A percentile compares a stretch with the other conserved stretches of the same genome.
These are phyloP conservation scores for Lippia alba DNA, from an alignment of 305 asterid species.

Conservation along the genomic window DNA sequence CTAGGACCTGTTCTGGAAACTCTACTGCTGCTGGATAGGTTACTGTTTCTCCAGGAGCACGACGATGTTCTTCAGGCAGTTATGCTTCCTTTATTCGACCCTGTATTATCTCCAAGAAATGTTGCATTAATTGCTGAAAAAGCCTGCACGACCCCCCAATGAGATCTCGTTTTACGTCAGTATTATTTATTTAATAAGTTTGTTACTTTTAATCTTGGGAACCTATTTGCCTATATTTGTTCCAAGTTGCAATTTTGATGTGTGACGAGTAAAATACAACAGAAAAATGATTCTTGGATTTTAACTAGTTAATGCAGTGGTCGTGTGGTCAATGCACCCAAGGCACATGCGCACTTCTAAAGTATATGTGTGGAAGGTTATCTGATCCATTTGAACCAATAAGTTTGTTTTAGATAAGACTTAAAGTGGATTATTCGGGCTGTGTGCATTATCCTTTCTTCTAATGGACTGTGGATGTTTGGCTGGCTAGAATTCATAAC, in stretches of 20 bases:
- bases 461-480: no score
- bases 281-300: background rate
- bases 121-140: constrained; percentile 80
- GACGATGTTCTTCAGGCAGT: constrained; percentile 45
- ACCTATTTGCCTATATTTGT: constrained; percentile 1
- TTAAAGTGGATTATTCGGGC: no score
- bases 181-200: constrained; percentile 1
- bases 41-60: constrained; percentile 86
- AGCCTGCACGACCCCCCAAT: constrained; percentile 31
- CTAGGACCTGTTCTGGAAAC: constrained; percentile 88
- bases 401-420: no score
- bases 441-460: no score
- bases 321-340: no score
- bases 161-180: constrained; percentile 14
- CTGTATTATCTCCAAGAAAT: constrained; percentile 84
- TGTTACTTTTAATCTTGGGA: constrained; percentile 4
- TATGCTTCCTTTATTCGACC: constrained; percentile 75
- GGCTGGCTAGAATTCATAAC: background rate
- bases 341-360: no score
- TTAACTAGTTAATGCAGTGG: background rate
- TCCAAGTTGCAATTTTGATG: background rate
- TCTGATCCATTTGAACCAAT: no score
- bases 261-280: background rate
- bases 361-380: no score
- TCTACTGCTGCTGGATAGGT: constrained; percentile 77